A percentile compares a stretch with the other conserved stretches of the same genome.
phyloP scores from a whole-genome alignment of 2,329 filamentous ascomycete genomes.

The Didymella pomorum region DNA sequence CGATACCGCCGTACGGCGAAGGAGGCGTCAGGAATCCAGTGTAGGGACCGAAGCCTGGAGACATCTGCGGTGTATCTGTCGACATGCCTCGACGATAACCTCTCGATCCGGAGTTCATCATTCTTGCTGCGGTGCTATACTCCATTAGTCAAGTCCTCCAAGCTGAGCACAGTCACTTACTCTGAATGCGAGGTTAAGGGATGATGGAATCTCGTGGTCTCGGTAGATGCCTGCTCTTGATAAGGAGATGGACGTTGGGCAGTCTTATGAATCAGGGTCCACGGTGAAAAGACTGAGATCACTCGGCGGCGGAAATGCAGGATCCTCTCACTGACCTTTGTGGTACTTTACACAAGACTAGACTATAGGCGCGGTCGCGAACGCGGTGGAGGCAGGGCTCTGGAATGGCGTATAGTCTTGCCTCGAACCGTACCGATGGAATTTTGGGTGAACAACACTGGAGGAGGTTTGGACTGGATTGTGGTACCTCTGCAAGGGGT shows the following conservation, averaged over 20 bases:
- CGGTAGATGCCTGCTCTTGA: slow-evolving; percentile 21
- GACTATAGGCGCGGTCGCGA: slow-evolving; percentile 44
- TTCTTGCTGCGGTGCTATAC: slow-evolving; percentile 8
- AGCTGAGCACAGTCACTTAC: not conserved
- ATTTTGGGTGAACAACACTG: slow-evolving; percentile 27
- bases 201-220: slow-evolving; percentile 14
- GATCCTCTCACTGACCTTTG: slow-evolving; percentile 37
- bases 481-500: slow-evolving; percentile 42
- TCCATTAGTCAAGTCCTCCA: not conserved
- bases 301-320: slow-evolving; percentile 35
- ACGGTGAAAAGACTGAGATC: slow-evolving; percentile 22
- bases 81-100: slow-evolving; percentile 24
- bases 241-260: slow-evolving; percentile 30
- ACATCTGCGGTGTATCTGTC: slow-evolving; percentile 34
- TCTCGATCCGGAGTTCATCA: slow-evolving; percentile 23
- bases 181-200: slow-evolving; percentile 5
- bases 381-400: slow-evolving; percentile 45
- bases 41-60: slow-evolving; percentile 27
- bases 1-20: slow-evolving; percentile 33
- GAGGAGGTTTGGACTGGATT: slow-evolving; percentile 38
- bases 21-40: slow-evolving; percentile 39
- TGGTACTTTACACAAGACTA: slow-evolving; percentile 41
- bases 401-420: slow-evolving; percentile 44
- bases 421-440: slow-evolving; percentile 35
- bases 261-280: slow-evolving; percentile 46